A percentile compares a stretch with the other conserved stretches of the same genome.
These are phyloP conservation scores for Tubosaeta sp. DNA, from an alignment of 768 basidiomycete genomes.

Conservation along the genomic window DNA sequence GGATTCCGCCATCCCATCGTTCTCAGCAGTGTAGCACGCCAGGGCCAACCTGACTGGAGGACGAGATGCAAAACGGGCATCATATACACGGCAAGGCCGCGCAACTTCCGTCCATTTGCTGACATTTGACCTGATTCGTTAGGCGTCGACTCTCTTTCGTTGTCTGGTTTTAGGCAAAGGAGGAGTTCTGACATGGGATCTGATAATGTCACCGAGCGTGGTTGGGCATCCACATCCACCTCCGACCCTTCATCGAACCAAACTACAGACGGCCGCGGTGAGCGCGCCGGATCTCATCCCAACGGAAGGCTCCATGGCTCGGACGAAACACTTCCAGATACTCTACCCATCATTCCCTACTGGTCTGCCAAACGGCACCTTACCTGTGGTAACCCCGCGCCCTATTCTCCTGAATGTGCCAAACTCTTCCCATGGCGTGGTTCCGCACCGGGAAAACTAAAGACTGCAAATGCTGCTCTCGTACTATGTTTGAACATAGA, in stretches of 20 bases:
- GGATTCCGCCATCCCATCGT: conserved; percentile 2
- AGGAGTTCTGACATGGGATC: conserved; percentile 35
- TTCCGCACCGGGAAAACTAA: conserved; percentile 76
- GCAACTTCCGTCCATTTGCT: not conserved
- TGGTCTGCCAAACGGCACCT: conserved; percentile 90
- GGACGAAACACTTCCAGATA: conserved; percentile 42
- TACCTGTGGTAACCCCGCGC: conserved; percentile 82
- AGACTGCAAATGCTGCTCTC: conserved; percentile 84
- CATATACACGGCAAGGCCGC: conserved; percentile 19
- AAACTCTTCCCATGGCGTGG: conserved; percentile 78
- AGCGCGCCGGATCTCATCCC: conserved; percentile 29
- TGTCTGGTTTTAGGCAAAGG: conserved; percentile 15
- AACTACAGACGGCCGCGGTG: conserved; percentile 28
- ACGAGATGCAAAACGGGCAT: conserved; percentile 30
- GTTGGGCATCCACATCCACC: conserved; percentile 43
- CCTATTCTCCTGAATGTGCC: conserved; percentile 59
- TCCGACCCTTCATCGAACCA: conserved; percentile 46
- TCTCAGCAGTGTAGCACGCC: not conserved
- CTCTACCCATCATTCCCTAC: conserved; percentile 66
- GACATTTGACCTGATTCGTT: conserved; percentile 3
- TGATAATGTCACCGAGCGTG: conserved; percentile 55
- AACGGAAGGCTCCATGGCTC: conserved; percentile 40
- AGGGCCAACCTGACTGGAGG: not conserved
- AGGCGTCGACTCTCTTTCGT: conserved; percentile 18
- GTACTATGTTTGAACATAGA: conserved; percentile 96